phyloP scores from a whole-genome alignment of 805 yeast species.

The Lachancea sp. region DNA sequence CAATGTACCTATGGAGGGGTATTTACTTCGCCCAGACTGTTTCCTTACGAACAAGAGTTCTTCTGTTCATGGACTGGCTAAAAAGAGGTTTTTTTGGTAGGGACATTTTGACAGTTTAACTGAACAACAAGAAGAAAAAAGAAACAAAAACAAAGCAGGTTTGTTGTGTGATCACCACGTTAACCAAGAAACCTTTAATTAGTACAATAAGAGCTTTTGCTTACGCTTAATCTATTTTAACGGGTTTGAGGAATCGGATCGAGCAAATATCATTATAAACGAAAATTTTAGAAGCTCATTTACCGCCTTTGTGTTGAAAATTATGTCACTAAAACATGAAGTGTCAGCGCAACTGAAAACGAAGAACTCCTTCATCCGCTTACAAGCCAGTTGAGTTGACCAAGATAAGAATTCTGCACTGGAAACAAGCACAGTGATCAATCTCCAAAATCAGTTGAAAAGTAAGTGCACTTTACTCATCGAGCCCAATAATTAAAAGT shows the following conservation, averaged over 20 bases:
- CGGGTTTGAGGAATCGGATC: no score
- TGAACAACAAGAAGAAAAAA: background rate
- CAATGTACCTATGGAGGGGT: conserved; percentile 71
- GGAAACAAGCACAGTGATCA: no score
- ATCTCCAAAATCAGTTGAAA: background rate
- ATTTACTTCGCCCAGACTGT: conserved; percentile 65
- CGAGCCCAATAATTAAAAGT: background rate
- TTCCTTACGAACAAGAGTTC: conserved; percentile 54
- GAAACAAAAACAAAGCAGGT: background rate
- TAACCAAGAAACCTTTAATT: background rate
- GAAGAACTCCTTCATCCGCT: no score
- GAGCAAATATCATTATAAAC: background rate
- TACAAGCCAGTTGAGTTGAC: no score
- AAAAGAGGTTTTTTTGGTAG: conserved; percentile 55
- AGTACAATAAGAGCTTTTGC: background rate
- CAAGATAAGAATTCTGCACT: no score
- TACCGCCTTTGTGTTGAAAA: conserved; percentile 1
- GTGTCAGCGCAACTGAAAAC: background rate
- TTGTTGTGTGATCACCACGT: no score
- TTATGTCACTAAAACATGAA: background rate
- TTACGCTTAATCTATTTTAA: no score
- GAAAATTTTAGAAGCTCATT: background rate
- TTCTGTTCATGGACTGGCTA: conserved; percentile 62
- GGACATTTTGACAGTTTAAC: conserved; percentile 36
- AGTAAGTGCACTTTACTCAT: background rate